Evolutionary conservation across 2,329 filamentous ascomycete genomes (phyloP), one percentile per base, ranked within the genome.

Genomic region (Penicillium sp.): DNA sequence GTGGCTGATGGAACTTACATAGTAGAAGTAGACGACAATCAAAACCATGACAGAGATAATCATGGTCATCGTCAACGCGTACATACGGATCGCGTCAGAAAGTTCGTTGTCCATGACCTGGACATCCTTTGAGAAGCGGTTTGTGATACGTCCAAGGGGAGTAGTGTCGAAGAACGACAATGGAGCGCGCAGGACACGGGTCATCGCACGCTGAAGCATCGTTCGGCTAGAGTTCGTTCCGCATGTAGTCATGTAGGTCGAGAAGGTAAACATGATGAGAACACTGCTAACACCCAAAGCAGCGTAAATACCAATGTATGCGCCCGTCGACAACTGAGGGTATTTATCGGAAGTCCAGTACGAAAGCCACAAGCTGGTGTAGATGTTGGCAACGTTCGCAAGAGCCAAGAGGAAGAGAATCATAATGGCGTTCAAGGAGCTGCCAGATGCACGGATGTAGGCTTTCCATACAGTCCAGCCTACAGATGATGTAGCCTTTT

Each of bases 121-220:
- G 41, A 98, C 90, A 69, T 99, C 95, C 65, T 93, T 89, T 31
- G 91, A 96, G 76, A 98, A 98, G 16, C 95, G 90, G 73, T 98
- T 98, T 22, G 92, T 96, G 72, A 98, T 97, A 37, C 93, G 89
- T 21, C 95, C 95, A 1, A 98, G 83, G 0, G 95, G 95, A 0
- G 95, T 98, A 0, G 95, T 98, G 68, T 99, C 95, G 77, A 98
- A 98, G 78, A 98, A 98, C 5, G 90, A 89, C 91, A 89, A 88
- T 1, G 86, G 86, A 3, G 86, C 86, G 47, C 86, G 79, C 9
- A 89, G 73, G 1, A 95, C 91, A 16, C 90, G 84, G 9, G 82
- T 86, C 67, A 98, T 90, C 7, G 95, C 93, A 35, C 86, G 81
- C 29, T 89, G 85, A 50, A 98, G 83, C 85, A 98, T 91, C 39